Base-by-base conservation (phyloP, 495 filamentous ascomycete species). In the Aspergillus egyptiacus region DNA sequence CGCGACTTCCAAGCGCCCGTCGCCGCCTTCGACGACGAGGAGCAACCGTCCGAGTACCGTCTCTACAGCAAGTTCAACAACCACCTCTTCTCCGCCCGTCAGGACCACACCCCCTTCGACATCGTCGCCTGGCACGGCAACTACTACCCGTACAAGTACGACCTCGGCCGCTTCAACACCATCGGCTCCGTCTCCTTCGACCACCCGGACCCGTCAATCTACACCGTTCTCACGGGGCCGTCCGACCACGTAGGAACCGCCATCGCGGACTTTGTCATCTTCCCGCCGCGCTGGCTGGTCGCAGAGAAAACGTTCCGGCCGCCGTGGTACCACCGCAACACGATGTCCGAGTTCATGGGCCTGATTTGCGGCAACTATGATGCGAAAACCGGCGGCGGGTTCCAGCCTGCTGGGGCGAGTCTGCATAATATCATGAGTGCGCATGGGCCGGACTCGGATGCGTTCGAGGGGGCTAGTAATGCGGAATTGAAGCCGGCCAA, bases 131-230 rank as follows among this genome's bases (percentile, higher is more conserved):
- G 88, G 88, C 86, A 91, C 57, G 71, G 71, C 24, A 72, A 71
- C 55, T 90, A 89, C 63, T 86, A 86, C 58, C 87, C 88, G 0
- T 91, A 82, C 78, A 94, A 94, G 61, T 93, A 94, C 70, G 87
- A 91, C 62, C 77, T 94, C 1, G 84, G 78, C 3, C 79, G 83
- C 37, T 94, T 91, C 76, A 86, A 81, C 68, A 83, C 82, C 35
- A 80, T 91, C 25, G 86, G 85, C 44, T 79, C 72, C 31, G 78
- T 87, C 53, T 83, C 77, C 13, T 87, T 75, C 56, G 88, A 94
- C 65, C 87, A 93, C 57, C 84, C 84, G 1, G 88, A 94, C 61
- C 88, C 88, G 7, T 83, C 78, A 50, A 89, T 94, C 62, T 90
- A 79, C 70, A 90, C 85, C 1, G 87, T 94, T 4, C 74, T 94